These are phyloP conservation scores for Aspergillus nanangensis DNA, from an alignment of 495 filamentous ascomycete genomes.

Conservation along the genomic window DNA sequence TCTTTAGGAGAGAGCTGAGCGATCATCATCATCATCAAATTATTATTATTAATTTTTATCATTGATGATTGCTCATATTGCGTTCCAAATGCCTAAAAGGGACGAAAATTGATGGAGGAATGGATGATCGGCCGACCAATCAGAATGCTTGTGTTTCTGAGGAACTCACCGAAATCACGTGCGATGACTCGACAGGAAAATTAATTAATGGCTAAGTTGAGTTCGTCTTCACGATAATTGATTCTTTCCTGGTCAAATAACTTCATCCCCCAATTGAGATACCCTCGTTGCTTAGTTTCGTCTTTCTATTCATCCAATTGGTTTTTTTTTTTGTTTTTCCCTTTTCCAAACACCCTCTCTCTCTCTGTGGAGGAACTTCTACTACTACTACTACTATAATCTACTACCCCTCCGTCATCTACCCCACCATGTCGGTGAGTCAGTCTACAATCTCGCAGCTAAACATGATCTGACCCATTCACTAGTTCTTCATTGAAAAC, in stretches of 20 bases:
- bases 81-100: too few species aligned
- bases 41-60: too few species aligned
- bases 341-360: slow-evolving; percentile 2
- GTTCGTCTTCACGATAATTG: too few species aligned
- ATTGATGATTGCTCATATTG: too few species aligned
- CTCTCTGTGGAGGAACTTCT: not conserved
- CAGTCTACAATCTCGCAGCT: slow-evolving; percentile 1
- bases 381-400: not conserved
- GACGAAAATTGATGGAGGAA: too few species aligned
- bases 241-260: too few species aligned
- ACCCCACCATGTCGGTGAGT: slow-evolving; percentile 42
- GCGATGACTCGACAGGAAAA: not conserved
- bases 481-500: slow-evolving; percentile 83
- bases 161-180: slow-evolving; percentile 16
- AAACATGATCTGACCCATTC: slow-evolving; percentile 1
- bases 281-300: not conserved
- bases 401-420: slow-evolving; percentile 3
- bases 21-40: too few species aligned
- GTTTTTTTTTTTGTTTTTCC: slow-evolving; percentile 8
- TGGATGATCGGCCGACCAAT: slow-evolving; percentile 7
- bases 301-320: not conserved
- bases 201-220: too few species aligned
- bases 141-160: not conserved
- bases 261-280: not conserved
- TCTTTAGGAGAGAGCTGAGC: too few species aligned